phyloP scores from a whole-genome alignment of 208 protist species.

The Wallacemonas collosoma region DNA sequence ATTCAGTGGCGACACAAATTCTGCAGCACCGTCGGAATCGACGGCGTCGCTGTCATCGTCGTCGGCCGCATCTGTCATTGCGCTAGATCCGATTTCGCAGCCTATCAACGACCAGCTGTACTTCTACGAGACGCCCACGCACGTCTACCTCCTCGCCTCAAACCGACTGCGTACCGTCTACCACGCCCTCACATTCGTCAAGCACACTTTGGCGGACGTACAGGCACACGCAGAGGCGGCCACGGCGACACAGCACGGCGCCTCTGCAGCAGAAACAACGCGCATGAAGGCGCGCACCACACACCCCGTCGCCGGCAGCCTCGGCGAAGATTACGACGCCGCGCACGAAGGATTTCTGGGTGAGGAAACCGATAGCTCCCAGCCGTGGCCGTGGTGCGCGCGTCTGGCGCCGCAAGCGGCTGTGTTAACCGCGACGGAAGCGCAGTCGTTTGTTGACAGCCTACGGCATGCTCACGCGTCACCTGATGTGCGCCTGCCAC shows the following conservation, averaged over 20 bases:
- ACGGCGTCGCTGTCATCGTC: background rate
- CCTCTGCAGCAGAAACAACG: too few species aligned
- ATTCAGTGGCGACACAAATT: background rate
- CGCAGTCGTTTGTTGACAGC: conserved; percentile 32
- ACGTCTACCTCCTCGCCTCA: conserved; percentile 61
- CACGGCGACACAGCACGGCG: background rate
- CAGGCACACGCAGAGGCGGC: background rate
- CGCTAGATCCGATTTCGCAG: conserved; percentile 6
- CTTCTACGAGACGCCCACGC: conserved; percentile 53
- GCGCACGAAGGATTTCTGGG: background rate
- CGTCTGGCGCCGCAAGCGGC: conserved; percentile 8
- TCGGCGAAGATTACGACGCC: background rate
- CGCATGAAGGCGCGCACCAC: too few species aligned
- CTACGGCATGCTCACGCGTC: conserved; percentile 26
- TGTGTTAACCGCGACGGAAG: conserved; percentile 25
- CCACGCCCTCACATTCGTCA: conserved; percentile 22
- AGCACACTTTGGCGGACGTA: conserved; percentile 12
- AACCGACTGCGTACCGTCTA: conserved; percentile 30
- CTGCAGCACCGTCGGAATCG: background rate
- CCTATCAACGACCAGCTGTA: conserved; percentile 44
- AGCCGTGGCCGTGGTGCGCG: conserved; percentile 5
- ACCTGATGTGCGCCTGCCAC: conserved; percentile 12
- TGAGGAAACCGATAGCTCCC: background rate
- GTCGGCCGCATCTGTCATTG: background rate
- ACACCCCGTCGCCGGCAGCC: too few species aligned